Base-by-base conservation (phyloP, 2,329 filamentous ascomycete genomes). In the Furcasterigmium sp. region DNA sequence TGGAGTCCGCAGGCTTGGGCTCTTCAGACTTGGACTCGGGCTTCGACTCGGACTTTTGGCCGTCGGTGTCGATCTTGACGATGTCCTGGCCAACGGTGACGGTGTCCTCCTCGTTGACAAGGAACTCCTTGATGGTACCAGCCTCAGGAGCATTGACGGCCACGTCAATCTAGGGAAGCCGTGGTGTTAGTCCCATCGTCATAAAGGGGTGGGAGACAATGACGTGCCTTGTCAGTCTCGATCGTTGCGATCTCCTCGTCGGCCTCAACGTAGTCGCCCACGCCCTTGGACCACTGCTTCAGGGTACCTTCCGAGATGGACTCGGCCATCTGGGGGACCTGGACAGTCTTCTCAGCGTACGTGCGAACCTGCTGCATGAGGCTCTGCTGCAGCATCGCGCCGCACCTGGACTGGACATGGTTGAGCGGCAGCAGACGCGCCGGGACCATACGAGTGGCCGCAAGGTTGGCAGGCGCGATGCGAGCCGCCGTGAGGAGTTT, bases 171-270 rank as follows among this genome's bases (percentile, higher is more conserved):
- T 93, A 18, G 8, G 17, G 21, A 26, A 2, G 26, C n/a, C 10
- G 34, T 19, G 17, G 15, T 15, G 18, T 19, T 37, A 42, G 25
- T 44, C 21, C 13, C 17, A 37, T 14, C 21, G 15, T 13, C 14
- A 13, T 14, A 32, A 35, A 40, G 28, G 21, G 20, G 14, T 17
- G 20, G n/a, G 19, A 21, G 11, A n/a, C 20, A 28, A 8, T 26
- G 38, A 44, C 63, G 50, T 71, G 89, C 88, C 83, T 98, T 98
- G 78, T 98, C 93, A 13, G 93, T 98, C 70, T 98, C 93, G 60
- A 98, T 98, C 39, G 91, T 96, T 25, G 93, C 93, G 64, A 98
- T 91, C 66, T 98, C 93, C 70, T 97, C 93, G 61, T 98, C 93
- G 58, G 85, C 84, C 72, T 95, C 90, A 41, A 98, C 91, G 56